Percentiles rank a stretch among this genome's conserved stretches.
phyloP scores from a whole-genome alignment of 305 asterid species.

The Solanum hybrid region DNA sequence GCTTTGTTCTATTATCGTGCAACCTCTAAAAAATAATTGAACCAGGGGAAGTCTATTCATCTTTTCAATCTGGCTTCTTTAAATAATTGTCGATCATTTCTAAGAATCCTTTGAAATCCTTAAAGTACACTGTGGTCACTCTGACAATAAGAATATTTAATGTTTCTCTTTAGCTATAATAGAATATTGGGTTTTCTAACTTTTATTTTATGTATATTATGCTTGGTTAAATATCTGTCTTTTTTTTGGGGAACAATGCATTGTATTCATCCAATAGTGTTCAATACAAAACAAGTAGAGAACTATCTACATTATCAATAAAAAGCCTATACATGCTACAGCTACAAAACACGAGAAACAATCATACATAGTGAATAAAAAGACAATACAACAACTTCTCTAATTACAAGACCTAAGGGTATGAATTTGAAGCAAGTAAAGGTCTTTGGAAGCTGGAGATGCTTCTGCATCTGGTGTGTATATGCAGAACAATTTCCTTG shows the following conservation, averaged over 20 bases:
- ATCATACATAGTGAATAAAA: not conserved
- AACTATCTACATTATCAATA: not conserved
- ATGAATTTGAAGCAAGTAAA: not conserved
- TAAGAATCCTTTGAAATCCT: not conserved
- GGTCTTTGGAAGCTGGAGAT: not conserved
- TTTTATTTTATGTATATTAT: not conserved
- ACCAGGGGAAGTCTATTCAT: not conserved
- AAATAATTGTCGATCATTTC: not conserved
- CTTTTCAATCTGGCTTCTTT: not conserved
- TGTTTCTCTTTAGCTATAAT: not conserved
- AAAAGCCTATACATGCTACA: not conserved
- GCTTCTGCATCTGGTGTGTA: not conserved
- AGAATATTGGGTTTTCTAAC: not conserved
- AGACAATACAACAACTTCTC: not conserved
- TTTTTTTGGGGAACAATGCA: not conserved
- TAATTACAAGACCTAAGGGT: not conserved
- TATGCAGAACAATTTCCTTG: not conserved
- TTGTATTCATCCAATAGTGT: not conserved
- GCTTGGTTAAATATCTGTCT: not conserved
- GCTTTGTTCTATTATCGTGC: not conserved
- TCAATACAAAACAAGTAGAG: not conserved
- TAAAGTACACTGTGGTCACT: not conserved
- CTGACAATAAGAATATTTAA: not conserved
- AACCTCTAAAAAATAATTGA: not conserved
- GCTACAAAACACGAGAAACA: not conserved